Conservation (phyloP, 768 basidiomycete genomes). For the Wakefieldia striispora region DNA sequence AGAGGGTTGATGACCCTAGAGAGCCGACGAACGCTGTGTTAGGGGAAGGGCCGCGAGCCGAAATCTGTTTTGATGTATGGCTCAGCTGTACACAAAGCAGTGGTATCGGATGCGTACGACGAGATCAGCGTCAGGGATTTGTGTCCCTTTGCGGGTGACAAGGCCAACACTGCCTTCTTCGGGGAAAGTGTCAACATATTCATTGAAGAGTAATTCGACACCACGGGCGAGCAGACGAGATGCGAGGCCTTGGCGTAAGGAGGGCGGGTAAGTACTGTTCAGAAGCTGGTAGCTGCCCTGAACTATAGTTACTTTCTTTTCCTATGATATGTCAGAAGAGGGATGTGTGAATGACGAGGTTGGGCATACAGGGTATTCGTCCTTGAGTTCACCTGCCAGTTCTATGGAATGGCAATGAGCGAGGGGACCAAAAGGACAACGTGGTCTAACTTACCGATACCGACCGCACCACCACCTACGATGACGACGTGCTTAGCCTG, state of each 20-base stretch:
- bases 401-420: slow-evolving; percentile 29
- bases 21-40: slow-evolving; percentile 54
- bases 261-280: slow-evolving; percentile 52
- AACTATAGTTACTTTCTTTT: slow-evolving; percentile 57
- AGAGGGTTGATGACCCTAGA: slow-evolving; percentile 38
- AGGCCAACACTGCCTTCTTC: slow-evolving; percentile 38
- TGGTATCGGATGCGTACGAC: slow-evolving; percentile 41
- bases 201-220: slow-evolving; percentile 50
- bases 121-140: slow-evolving; percentile 49
- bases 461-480: slow-evolving; percentile 58
- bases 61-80: slow-evolving; percentile 15
- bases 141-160: slow-evolving; percentile 50
- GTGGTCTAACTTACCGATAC: slow-evolving; percentile 37
- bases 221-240: slow-evolving; percentile 41
- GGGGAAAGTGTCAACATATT: slow-evolving; percentile 47
- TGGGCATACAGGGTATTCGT: slow-evolving; percentile 38
- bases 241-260: slow-evolving; percentile 49
- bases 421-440: not conserved
- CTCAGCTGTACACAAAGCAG: slow-evolving; percentile 1
- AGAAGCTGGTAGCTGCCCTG: slow-evolving; percentile 54
- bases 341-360: not conserved
- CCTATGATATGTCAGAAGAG: slow-evolving; percentile 17
- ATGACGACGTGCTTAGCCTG: slow-evolving; percentile 43
- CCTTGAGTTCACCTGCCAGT: slow-evolving; percentile 43
- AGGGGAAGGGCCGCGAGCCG: slow-evolving; percentile 37